Evolutionary conservation across 441 rosid species (phyloP), one percentile per base, ranked within the genome.

Genomic region (Adansonia rubrostipa): DNA sequence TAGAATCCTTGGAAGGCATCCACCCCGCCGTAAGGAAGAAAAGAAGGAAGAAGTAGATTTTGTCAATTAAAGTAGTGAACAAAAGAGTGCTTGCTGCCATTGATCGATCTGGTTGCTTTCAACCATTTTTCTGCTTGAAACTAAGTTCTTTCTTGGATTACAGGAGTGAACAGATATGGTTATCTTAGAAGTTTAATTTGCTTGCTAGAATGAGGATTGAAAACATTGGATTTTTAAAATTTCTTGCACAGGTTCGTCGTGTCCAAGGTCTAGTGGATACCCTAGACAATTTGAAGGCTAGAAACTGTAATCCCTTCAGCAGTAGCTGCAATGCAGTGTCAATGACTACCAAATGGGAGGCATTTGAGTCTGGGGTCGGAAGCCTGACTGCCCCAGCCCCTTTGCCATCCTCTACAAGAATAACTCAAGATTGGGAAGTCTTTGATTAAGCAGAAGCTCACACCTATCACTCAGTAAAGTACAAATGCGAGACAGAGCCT

Each of bases 351-450:
- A 80, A 76, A 75, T 82, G 91, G 88, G 88, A 84, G 82, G 67
- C 79, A 13, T 83, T 82, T 14, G 88, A 81, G 71, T 79, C 84
- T 19, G 87, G 84, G 20, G 84, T 81, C 1, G 85, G 87, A 82
- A 84, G 88, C 87, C 76, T 88, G 57, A 78, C 75, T 62, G 78
- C 83, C 24, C 85, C 89, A n/a, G 53, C 77, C 20, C 80, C 88
- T 1, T 33, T 73, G 71, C 78, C 77, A 47, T 78, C 89, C 48
- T 80, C 86, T 53, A 79, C 90, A 33, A 86, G 78, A 80, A 77
- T 85, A 77, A 83, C 88, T 81, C 76, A 81, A 40, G 80, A 88
- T 61, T 90, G 89, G 96, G 90, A 86, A 78, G 72, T 81, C 71
- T 88, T 92, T 71, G 89, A 87, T 62, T 92, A 40, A 72, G 50